Conservation (phyloP, 805 yeast genomes). For the Yarrowia phangngaensis region DNA sequence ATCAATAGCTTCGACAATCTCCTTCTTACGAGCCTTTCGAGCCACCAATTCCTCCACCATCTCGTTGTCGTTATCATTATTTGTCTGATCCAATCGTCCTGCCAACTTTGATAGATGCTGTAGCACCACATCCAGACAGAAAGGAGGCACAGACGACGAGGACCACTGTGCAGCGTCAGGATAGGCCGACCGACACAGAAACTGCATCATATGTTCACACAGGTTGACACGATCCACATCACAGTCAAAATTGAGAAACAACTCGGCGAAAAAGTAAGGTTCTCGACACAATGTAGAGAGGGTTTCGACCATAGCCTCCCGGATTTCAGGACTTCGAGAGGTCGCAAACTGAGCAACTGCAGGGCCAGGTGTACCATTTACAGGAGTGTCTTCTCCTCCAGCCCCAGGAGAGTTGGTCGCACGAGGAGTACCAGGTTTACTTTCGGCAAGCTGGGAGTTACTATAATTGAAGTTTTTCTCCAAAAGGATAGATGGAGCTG, state of each 20-base stretch:
- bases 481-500: constrained; percentile 8
- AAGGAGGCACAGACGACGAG: constrained; percentile 86
- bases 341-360: constrained; percentile 27
- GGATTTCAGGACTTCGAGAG: constrained; percentile 40
- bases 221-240: constrained; percentile 82
- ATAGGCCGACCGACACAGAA: constrained; percentile 70
- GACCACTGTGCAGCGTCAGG: constrained; percentile 80
- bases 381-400: constrained; percentile 13
- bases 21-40: constrained; percentile 49
- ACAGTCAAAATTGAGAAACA: constrained; percentile 85
- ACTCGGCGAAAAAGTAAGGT: constrained; percentile 64
- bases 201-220: constrained; percentile 60
- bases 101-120: constrained; percentile 62
- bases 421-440: constrained; percentile 29
- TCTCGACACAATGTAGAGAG: constrained; percentile 59
- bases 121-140: constrained; percentile 83
- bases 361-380: constrained; percentile 28
- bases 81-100: constrained; percentile 46
- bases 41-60: constrained; percentile 29
- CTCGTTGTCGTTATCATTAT: constrained; percentile 28
- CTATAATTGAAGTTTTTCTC: constrained; percentile 14
- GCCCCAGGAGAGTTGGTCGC: constrained; percentile 22
- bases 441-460: constrained; percentile 7
- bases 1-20: constrained; percentile 71
- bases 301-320: constrained; percentile 82